Evolutionary conservation across 192 early-diverging fungal species (phyloP), one percentile per base, ranked within the genome.

Genomic region (Rhizophagus prolifer): DNA sequence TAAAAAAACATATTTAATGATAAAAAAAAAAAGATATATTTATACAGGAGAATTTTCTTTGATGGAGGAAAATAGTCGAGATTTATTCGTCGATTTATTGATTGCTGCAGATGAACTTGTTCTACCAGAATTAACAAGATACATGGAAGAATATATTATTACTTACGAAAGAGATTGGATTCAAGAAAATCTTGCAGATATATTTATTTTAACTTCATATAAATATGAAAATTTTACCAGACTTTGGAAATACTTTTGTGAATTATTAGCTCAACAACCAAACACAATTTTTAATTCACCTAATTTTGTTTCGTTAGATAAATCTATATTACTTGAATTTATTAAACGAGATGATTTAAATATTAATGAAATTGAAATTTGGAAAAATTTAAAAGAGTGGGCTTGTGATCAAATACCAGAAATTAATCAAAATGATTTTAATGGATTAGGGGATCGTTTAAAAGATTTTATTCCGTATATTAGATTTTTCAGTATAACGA

Each of bases 1-100:
- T n/a, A n/a, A n/a, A n/a, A n/a, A n/a, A n/a, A n/a, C n/a, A n/a
- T n/a, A n/a, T n/a, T n/a, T n/a, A n/a, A n/a, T n/a, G n/a, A n/a
- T n/a, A 60, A 9, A 21, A 62, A 62, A 5, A 26, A 34, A 19
- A n/a, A 69, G 66, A 41, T 69, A 44, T 30, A 69, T 69, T 41
- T 69, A 69, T 69, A 69, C 66, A 9, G 66, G 66, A 9, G 41
- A 34, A 6, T 23, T 69, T 69, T 38, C 12, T 69, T 44, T 69
- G 13, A 26, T 13, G 9, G 61, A 28, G 0, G 26, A 25, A 12
- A 12, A 54, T 16, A 54, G 0, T 19, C 14, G 13, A 54, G 47
- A 54, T 19, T 3, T 16, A 16, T 19, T 68, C 4, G 2, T 28
- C 6, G 69, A 70, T 54, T 47, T 70, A 4, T 21, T 70, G 8